phyloP scores from a whole-genome alignment of 805 yeast genomes.

The Lipomyces yamanashiensis region DNA sequence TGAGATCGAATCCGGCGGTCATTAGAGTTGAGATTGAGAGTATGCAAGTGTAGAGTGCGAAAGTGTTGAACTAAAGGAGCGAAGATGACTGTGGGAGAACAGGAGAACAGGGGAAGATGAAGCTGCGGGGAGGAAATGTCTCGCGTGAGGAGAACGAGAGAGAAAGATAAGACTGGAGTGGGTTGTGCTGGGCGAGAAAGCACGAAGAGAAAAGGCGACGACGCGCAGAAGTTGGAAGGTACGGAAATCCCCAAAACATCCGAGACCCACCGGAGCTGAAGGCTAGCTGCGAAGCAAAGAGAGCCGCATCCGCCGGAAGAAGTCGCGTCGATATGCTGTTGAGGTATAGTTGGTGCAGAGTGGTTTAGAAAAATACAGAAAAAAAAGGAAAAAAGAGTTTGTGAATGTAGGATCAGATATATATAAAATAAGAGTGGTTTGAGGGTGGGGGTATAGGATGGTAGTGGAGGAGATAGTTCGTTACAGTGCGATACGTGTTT shows the following conservation, averaged over 20 bases:
- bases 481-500: too few species aligned
- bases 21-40: neutral
- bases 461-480: too few species aligned
- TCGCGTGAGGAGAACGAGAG: neutral
- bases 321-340: neutral
- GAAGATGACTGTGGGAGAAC: neutral
- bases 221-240: neutral
- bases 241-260: neutral
- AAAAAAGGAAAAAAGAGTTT: too few species aligned
- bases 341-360: neutral
- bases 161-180: neutral
- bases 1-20: neutral
- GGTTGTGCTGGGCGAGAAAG: too few species aligned
- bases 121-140: too few species aligned
- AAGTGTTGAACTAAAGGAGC: neutral
- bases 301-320: constrained; percentile 1
- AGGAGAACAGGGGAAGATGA: neutral
- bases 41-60: neutral
- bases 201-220: too few species aligned
- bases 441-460: too few species aligned
- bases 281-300: too few species aligned
- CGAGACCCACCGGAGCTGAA: neutral
- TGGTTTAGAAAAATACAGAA: too few species aligned
- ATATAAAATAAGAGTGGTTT: too few species aligned
- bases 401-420: too few species aligned